phyloP scores from a whole-genome alignment of 352 stramenopile genomes.

The Pythium scleroteichum region DNA sequence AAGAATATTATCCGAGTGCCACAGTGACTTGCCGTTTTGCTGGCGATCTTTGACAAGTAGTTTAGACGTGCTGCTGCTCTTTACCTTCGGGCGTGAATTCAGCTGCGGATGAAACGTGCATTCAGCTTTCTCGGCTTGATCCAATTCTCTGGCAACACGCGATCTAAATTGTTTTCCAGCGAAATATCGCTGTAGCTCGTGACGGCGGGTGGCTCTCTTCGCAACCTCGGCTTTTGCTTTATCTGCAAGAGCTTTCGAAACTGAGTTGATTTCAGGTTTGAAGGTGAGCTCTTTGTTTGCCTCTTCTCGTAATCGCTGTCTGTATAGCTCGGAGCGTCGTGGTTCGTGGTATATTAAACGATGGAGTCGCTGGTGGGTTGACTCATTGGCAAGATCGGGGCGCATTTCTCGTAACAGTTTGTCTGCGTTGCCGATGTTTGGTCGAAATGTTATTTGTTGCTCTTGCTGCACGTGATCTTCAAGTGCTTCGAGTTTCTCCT shows the following conservation, averaged over 20 bases:
- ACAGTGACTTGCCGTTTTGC: conserved; percentile 34
- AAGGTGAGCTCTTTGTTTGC: conserved; percentile 64
- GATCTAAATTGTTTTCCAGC: conserved; percentile 70
- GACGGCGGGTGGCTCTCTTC: conserved; percentile 22
- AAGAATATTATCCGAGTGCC: conserved; percentile 66
- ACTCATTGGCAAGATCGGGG: conserved; percentile 66
- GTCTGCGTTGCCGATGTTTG: conserved; percentile 77
- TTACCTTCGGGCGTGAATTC: conserved; percentile 30
- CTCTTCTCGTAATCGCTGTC: conserved; percentile 56
- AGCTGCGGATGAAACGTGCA: conserved; percentile 71
- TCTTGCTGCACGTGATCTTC: conserved; percentile 45
- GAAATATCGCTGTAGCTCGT: conserved; percentile 54
- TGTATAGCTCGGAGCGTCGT: conserved; percentile 55
- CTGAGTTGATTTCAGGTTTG: conserved; percentile 75
- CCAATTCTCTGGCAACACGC: conserved; percentile 67
- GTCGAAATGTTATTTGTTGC: conserved; percentile 62
- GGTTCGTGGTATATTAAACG: conserved; percentile 72
- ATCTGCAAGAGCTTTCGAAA: conserved; percentile 65
- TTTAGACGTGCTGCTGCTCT: conserved; percentile 48
- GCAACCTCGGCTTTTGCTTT: conserved; percentile 42
- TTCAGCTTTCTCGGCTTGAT: conserved; percentile 61
- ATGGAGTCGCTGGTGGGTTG: conserved; percentile 52
- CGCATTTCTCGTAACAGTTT: conserved; percentile 62
- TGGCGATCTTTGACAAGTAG: conserved; percentile 29
- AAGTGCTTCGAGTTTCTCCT: conserved; percentile 56